Conservation (phyloP, 192 early-diverging fungal species). For the Coemansia sp. region DNA sequence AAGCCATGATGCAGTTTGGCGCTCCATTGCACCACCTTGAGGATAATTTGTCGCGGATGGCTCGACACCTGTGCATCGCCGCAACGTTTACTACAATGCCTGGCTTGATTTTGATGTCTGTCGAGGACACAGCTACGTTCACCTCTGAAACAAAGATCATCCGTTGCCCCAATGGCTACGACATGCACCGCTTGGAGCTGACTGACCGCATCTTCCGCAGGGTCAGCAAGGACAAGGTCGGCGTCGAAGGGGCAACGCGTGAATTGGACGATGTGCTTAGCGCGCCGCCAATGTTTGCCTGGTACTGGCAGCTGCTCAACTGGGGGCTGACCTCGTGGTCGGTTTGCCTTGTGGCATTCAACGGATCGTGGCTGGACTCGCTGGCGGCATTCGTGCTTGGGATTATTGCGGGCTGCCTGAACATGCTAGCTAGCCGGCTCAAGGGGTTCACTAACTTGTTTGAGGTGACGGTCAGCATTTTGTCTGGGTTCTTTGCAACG, state of each 20-base stretch:
- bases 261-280: slow-evolving; percentile 57
- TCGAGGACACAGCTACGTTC: slow-evolving; percentile 63
- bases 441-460: slow-evolving; percentile 62
- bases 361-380: slow-evolving; percentile 64
- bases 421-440: slow-evolving; percentile 58
- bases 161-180: slow-evolving; percentile 55
- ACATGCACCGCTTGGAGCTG: slow-evolving; percentile 62
- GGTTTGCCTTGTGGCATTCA: slow-evolving; percentile 61
- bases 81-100: slow-evolving; percentile 63
- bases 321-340: slow-evolving; percentile 58
- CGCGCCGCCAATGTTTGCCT: slow-evolving; percentile 50
- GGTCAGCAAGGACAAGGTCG: slow-evolving; percentile 57
- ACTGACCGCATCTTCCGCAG: slow-evolving; percentile 60
- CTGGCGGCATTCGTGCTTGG: slow-evolving; percentile 51
- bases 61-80: slow-evolving; percentile 56
- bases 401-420: slow-evolving; percentile 55
- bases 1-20: slow-evolving; percentile 65
- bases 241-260: slow-evolving; percentile 57
- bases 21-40: slow-evolving; percentile 65
- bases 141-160: slow-evolving; percentile 71
- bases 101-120: slow-evolving; percentile 62
- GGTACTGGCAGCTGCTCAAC: slow-evolving; percentile 56
- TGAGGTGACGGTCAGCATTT: slow-evolving; percentile 59
- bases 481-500: slow-evolving; percentile 57
- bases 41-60: slow-evolving; percentile 56